Evolutionary conservation across 371 early-diverging fungal genomes (phyloP), one percentile per base, ranked within the genome.

Genomic region (Apophysomyces elegans): DNA sequence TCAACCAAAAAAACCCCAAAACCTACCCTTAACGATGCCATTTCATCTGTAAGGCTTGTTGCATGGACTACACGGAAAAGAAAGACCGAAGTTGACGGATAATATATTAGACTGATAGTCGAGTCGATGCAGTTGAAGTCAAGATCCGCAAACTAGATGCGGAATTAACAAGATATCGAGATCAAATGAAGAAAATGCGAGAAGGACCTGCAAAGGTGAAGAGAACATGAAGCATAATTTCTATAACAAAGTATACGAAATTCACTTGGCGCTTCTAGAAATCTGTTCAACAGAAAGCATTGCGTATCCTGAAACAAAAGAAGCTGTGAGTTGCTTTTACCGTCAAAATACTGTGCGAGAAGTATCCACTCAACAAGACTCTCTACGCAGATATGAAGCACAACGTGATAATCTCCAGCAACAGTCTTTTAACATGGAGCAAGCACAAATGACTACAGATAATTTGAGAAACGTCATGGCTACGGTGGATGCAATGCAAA

Each of bases 341-440:
- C 1, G 26, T 26, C 26, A 26, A 26, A 26, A 26, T 26, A 26
- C 43, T 37, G 21, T 37, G 8, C 18, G 35, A 16, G 18, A 54
- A 47, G 39, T 11, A n/a, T 47, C 32, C 13, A 18, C 46, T 43
- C 6, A 45, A 45, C 26, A 39, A 18, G 43, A 7, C 50, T 46
- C 26, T 35, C 14, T 59, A 26, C 26, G 16, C 74, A 91, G 90
- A 18, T 95, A 96, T 75, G 97, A 97, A 73, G 81, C 86, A 32
- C 97, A 97, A 75, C 86, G 94, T 61, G 96, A 97, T 60, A 93
- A 95, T 64, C 84, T 97, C 35, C 91, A 91, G 76, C 94, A 95
- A 71, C 97, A 97, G 75, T 88, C 96, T 18, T 97, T 96, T 74
- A 97, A 96, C 83, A 97, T 98, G 97, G 99, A 98, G 76, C 96